A percentile compares a stretch with the other conserved stretches of the same genome.
phyloP scores from a whole-genome alignment of 1,284 basidiomycete genomes.

The Filobasidium uniguttulatum region DNA sequence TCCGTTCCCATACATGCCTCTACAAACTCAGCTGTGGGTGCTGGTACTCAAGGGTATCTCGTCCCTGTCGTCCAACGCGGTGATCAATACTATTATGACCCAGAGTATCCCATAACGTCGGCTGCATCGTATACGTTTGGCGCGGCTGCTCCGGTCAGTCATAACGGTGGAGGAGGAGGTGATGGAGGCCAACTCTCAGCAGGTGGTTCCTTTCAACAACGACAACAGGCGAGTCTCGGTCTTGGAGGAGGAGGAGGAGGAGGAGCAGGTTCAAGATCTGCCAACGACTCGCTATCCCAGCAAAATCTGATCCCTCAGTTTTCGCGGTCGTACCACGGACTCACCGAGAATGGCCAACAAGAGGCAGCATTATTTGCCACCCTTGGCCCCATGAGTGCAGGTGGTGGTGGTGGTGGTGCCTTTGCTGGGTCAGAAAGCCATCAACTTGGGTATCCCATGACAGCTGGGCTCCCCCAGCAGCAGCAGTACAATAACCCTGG shows the following conservation, averaged over 20 bases:
- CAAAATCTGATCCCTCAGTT: not conserved
- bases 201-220: not conserved
- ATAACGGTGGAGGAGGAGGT: conserved; percentile 2
- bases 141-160: not conserved
- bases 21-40: no score
- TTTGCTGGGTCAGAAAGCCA: not conserved
- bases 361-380: not conserved
- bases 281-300: not conserved
- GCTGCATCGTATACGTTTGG: conserved; percentile 1
- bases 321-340: not conserved
- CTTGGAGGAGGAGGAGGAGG: no score
- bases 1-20: not conserved
- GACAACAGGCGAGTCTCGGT: no score
- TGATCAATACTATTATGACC: conserved; percentile 8
- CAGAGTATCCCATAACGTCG: conserved; percentile 4
- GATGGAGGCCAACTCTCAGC: not conserved
- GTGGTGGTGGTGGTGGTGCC: no score
- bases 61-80: conserved; percentile 12
- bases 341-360: not conserved
- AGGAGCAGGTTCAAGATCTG: not conserved
- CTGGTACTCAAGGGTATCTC: conserved; percentile 2
- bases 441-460: not conserved
- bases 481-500: not conserved
- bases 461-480: not conserved
- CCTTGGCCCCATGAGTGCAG: not conserved